Evolutionary conservation across 2,329 filamentous ascomycete species (phyloP).

Genomic region (Graphilbum sp.): DNA sequence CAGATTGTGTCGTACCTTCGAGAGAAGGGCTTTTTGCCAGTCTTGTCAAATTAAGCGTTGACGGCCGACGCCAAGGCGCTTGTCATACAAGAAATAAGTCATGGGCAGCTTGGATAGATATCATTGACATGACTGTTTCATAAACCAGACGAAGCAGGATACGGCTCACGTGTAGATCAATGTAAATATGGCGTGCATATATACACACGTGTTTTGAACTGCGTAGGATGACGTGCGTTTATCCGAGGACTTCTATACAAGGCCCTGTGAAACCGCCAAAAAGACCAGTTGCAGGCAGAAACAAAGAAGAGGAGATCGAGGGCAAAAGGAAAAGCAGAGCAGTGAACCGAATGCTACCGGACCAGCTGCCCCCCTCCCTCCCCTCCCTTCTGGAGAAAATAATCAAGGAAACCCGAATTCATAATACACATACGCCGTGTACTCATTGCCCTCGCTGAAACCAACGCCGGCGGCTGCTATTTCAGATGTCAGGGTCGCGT

Average conservation of each 20-base stretch:
- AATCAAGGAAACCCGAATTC: conserved; percentile 59
- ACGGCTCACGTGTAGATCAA: no score
- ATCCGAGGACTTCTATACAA: background rate
- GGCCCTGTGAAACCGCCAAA: background rate
- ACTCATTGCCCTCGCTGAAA: conserved; percentile 60
- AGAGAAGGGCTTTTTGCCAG: conserved; percentile 41
- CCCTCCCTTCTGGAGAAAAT: background rate
- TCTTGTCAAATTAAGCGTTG: background rate
- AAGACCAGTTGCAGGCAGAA: background rate
- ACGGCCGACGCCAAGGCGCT: no score
- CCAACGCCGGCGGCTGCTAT: conserved; percentile 61
- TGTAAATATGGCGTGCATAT: no score
- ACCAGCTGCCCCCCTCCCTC: no score
- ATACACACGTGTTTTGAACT: no score
- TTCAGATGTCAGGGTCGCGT: conserved; percentile 61
- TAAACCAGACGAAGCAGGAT: no score
- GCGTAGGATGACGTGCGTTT: background rate
- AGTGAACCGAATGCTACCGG: background rate
- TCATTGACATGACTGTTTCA: no score
- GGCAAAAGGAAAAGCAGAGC: background rate
- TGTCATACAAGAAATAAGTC: no score
- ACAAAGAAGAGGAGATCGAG: background rate
- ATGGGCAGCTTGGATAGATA: no score
- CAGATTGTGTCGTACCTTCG: conserved; percentile 71
- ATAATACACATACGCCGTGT: conserved; percentile 95